Evolutionary conservation across 768 basidiomycete genomes (phyloP).

Genomic region (Gloeophyllum trabeum): DNA sequence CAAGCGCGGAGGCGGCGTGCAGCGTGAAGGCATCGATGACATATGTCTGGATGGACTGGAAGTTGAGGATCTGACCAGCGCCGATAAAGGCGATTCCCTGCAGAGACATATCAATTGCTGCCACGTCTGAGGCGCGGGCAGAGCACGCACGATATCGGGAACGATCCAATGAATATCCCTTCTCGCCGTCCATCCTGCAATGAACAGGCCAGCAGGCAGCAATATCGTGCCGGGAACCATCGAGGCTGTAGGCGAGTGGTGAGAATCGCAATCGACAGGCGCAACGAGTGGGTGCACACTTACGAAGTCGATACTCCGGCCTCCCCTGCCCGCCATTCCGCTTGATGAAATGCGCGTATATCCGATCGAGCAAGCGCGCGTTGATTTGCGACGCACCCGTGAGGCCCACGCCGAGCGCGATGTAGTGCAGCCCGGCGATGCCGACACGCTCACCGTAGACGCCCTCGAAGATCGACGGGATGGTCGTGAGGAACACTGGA

Average conservation of each 20-base stretch:
- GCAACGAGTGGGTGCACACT: constrained; percentile 6
- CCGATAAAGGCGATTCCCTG: constrained; percentile 51
- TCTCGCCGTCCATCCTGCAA: constrained; percentile 63
- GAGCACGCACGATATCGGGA: constrained; percentile 43
- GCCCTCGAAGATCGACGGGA: constrained; percentile 44
- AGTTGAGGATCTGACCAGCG: constrained; percentile 43
- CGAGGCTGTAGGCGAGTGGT: constrained; percentile 26
- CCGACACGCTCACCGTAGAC: constrained; percentile 45
- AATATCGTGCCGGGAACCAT: constrained; percentile 48
- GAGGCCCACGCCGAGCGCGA: constrained; percentile 60
- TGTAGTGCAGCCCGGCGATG: constrained; percentile 57
- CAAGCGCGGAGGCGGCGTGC: constrained; percentile 60
- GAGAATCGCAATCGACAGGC: not conserved
- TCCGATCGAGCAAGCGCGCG: constrained; percentile 41
- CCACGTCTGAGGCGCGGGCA: not conserved
- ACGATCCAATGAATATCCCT: constrained; percentile 54
- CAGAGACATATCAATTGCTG: constrained; percentile 5
- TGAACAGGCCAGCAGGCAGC: constrained; percentile 56
- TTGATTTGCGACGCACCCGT: constrained; percentile 36
- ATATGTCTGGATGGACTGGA: constrained; percentile 57
- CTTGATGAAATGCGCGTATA: constrained; percentile 37
- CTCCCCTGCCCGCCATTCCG: constrained; percentile 42
- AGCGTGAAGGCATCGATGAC: constrained; percentile 57
- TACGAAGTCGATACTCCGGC: constrained; percentile 44
- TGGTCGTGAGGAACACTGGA: constrained; percentile 55